phyloP scores from a whole-genome alignment of 2,329 filamentous ascomycete species.

The Nemania sp. region DNA sequence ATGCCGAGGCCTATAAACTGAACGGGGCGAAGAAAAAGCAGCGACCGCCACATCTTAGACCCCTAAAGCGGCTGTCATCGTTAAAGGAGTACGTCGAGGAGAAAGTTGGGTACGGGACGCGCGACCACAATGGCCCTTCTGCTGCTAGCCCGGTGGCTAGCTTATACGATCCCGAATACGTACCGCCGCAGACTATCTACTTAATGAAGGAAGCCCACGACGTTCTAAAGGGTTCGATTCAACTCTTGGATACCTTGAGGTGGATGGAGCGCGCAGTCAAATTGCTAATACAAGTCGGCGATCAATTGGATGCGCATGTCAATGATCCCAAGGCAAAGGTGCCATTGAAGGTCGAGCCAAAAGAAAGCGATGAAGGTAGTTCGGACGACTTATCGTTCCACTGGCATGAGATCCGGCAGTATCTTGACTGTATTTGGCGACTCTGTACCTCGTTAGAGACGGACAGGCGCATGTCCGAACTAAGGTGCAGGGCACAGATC shows the following conservation, averaged over 20 bases:
- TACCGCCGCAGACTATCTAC: slow-evolving; percentile 59
- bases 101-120: slow-evolving; percentile 38
- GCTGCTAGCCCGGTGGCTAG: slow-evolving; percentile 19
- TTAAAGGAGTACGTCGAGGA: slow-evolving; percentile 46
- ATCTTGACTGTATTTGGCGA: slow-evolving; percentile 57
- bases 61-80: slow-evolving; percentile 46
- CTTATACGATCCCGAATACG: slow-evolving; percentile 50
- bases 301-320: slow-evolving; percentile 55
- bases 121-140: slow-evolving; percentile 23
- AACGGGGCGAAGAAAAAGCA: slow-evolving; percentile 32
- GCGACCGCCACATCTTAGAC: slow-evolving; percentile 39
- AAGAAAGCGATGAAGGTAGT: slow-evolving; percentile 40
- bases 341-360: slow-evolving; percentile 29
- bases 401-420: slow-evolving; percentile 62
- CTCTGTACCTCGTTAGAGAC: slow-evolving; percentile 59
- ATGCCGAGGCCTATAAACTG: slow-evolving; percentile 43
- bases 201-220: slow-evolving; percentile 62
- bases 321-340: slow-evolving; percentile 42
- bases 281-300: slow-evolving; percentile 58
- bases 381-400: slow-evolving; percentile 52
- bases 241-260: slow-evolving; percentile 59
- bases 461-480: slow-evolving; percentile 60
- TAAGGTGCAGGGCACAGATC: slow-evolving; percentile 60
- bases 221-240: slow-evolving; percentile 59
- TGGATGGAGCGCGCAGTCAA: slow-evolving; percentile 62